phyloP scores from a whole-genome alignment of 306 rosid species.

The Pyrus pyrifolia region DNA sequence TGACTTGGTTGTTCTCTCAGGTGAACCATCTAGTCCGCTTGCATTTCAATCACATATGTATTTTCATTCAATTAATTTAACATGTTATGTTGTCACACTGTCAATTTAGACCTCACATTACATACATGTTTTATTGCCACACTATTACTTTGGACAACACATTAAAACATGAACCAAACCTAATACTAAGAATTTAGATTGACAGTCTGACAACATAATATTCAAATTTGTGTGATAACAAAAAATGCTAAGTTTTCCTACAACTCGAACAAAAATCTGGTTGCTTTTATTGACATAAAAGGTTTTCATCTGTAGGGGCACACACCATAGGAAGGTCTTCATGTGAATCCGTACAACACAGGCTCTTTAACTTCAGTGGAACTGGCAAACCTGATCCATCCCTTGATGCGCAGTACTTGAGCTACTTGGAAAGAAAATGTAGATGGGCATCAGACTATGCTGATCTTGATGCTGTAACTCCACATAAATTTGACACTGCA shows the following conservation, averaged over 20 bases:
- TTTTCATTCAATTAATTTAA: background rate
- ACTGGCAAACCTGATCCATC: slow-evolving; percentile 60
- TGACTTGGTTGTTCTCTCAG: slow-evolving; percentile 75
- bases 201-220: background rate
- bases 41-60: background rate
- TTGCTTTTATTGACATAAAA: background rate
- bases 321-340: slow-evolving; percentile 81
- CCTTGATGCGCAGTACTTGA: slow-evolving; percentile 35
- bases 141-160: background rate
- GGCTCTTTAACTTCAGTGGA: slow-evolving; percentile 51
- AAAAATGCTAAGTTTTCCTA: background rate
- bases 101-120: too few relatives aligned
- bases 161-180: background rate
- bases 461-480: slow-evolving; percentile 71
- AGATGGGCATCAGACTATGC: slow-evolving; percentile 82
- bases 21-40: slow-evolving; percentile 13
- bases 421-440: slow-evolving; percentile 67
- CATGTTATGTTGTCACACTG: background rate
- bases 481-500: slow-evolving; percentile 42
- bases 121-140: background rate
- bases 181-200: background rate
- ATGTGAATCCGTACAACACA: slow-evolving; percentile 56
- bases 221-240: too few relatives aligned
- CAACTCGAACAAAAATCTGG: background rate
- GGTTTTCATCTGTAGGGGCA: slow-evolving; percentile 41